Conservation (phyloP, 2,329 filamentous ascomycete genomes). For the Neopestalotiopsis sp. region DNA sequence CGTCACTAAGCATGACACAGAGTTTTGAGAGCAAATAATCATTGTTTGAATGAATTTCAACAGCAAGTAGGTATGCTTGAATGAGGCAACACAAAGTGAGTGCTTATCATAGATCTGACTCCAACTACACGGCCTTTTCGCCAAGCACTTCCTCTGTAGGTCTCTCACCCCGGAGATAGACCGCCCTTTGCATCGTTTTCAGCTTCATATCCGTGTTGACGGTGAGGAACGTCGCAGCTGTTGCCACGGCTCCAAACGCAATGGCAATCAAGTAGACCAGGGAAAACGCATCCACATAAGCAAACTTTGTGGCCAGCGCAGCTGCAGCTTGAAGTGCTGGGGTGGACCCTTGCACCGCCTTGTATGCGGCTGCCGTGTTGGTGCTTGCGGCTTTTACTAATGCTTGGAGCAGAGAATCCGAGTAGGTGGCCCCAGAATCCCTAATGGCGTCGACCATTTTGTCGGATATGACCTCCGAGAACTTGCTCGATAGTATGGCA, state of each 20-base stretch:
- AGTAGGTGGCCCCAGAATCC: conserved; percentile 26
- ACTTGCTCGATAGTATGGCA: conserved; percentile 37
- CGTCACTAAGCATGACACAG: too few relatives aligned
- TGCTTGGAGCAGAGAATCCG: conserved; percentile 22
- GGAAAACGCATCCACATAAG: conserved; percentile 40
- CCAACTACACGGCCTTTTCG: background rate
- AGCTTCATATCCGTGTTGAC: conserved; percentile 32
- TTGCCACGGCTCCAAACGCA: conserved; percentile 39
- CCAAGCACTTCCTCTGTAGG: background rate
- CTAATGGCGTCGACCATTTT: conserved; percentile 28
- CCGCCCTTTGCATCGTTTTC: conserved; percentile 7
- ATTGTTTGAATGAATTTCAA: background rate
- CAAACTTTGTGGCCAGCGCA: conserved; percentile 33
- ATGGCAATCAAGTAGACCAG: conserved; percentile 42
- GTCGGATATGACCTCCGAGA: conserved; percentile 28
- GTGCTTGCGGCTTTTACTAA: conserved; percentile 34
- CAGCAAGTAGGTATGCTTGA: background rate
- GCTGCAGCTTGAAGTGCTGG: conserved; percentile 31
- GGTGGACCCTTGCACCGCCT: conserved; percentile 32
- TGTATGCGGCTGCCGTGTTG: conserved; percentile 39
- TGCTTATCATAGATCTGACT: background rate
- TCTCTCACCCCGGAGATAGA: conserved; percentile 3
- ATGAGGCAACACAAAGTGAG: background rate
- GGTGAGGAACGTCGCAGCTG: conserved; percentile 34
- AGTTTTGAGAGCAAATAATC: too few relatives aligned